A percentile compares a stretch with the other conserved stretches of the same genome.
Evolutionary conservation across 192 early-diverging fungal species (phyloP).

Genomic region (Coemansia sp.): DNA sequence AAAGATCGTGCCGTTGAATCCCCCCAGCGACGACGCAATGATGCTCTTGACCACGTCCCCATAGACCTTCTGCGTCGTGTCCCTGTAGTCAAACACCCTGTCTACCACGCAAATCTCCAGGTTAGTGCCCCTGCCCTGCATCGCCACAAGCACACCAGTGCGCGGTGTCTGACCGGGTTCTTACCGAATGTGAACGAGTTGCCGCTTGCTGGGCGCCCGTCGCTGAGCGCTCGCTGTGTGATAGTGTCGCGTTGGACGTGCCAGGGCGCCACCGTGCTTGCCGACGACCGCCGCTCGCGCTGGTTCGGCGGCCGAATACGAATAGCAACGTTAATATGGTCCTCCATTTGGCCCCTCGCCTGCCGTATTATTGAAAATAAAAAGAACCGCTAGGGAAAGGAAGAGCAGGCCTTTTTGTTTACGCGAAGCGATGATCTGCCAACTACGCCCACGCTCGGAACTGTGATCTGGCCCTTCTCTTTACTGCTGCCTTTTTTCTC

Average conservation of each 20-base stretch:
- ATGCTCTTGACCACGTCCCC: constrained; percentile 52
- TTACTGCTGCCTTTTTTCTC: background rate
- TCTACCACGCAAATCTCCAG: no score
- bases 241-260: constrained; percentile 40
- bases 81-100: constrained; percentile 46
- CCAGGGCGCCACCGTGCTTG: constrained; percentile 43
- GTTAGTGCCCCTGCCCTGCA: no score
- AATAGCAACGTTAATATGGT: constrained; percentile 65
- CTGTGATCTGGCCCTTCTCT: background rate
- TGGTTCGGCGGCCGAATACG: constrained; percentile 64
- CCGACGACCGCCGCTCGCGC: constrained; percentile 52
- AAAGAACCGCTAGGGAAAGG: background rate
- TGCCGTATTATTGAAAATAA: background rate
- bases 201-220: constrained; percentile 24
- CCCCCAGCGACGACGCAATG: constrained; percentile 71
- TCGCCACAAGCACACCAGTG: no score
- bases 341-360: constrained; percentile 30
- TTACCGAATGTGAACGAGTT: constrained; percentile 50
- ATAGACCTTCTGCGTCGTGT: constrained; percentile 39
- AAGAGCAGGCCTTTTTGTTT: background rate
- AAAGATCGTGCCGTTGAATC: constrained; percentile 96
- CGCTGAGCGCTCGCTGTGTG: constrained; percentile 22
- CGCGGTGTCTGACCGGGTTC: no score
- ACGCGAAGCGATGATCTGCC: background rate
- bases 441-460: background rate